Base-by-base conservation (phyloP, 805 yeast genomes). In the Zygotorulaspora chibaensis region DNA sequence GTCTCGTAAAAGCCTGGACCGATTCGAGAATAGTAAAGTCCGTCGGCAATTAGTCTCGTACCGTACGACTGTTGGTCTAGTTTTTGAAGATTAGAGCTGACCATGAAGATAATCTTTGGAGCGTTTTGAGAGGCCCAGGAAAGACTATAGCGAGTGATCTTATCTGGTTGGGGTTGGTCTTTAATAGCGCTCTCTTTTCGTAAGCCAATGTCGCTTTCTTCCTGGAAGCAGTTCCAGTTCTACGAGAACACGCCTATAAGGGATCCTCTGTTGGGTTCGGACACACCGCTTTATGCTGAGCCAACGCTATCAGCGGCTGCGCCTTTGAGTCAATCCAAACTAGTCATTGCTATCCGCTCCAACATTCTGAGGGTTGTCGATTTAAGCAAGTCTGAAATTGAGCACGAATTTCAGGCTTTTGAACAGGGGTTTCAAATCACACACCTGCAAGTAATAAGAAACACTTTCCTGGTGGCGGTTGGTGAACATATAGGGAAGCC, bases 201-300 rank as follows among this genome's bases (percentile, higher is more conserved):
- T 13, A 12, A 29, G 15, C 20, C n/a, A 18, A 58, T 59, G 64
- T 53, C 65, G 16, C 37, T 57, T 9, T 45, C 51, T 13, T 58
- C 70, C 7, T 85, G 90, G 90, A 72, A 91, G 48, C 96, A 86
- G 59, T 86, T 91, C 66, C 87, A 87, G 50, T 85, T 91, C 65
- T 89, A 85, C 63, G 96, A 88, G 43, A 74, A 79, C 30, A 74
- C 81, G 0, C 96, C 96, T 5, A 84, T 93, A 15, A 69, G 81
- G 50, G 99, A 93, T 60, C 98, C 98, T 4, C 70, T 77, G 48
- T 74, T 77, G 46, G 82, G 83, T 6, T 71, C 83, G 0, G 72
- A 71, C 3, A 69, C 74, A 4, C 84, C 86, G 0, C 69, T 90
- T 20, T 90, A 84, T 63, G 87, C 96, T 1, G 96, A 89, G 58